Evolutionary conservation across 768 basidiomycete genomes (phyloP).

Genomic region (Tylopilus subfusipes): DNA sequence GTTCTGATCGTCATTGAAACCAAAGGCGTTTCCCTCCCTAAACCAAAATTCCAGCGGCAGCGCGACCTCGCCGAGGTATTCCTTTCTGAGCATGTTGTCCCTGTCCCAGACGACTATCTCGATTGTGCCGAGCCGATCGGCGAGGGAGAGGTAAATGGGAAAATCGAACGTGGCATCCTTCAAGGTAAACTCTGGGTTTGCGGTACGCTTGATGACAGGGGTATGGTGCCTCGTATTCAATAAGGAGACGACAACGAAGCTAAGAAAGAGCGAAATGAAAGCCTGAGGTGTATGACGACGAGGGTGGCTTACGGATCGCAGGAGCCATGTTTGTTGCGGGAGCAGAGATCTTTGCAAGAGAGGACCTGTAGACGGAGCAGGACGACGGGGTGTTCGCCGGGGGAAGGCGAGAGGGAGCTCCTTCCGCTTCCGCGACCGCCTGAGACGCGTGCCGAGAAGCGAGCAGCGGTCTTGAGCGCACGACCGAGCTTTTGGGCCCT

Average conservation of each 20-base stretch:
- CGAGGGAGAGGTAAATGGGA: conserved; percentile 74
- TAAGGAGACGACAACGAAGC: conserved; percentile 67
- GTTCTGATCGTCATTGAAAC: conserved; percentile 63
- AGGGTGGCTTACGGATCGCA: conserved; percentile 70
- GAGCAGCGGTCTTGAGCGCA: conserved; percentile 59
- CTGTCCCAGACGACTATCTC: conserved; percentile 95
- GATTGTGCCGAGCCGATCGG: conserved; percentile 66
- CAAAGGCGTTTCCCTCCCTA: conserved; percentile 36
- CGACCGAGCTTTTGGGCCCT: conserved; percentile 51
- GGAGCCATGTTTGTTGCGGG: conserved; percentile 64
- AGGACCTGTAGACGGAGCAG: conserved; percentile 66
- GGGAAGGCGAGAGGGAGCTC: conserved; percentile 39
- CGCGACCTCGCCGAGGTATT: conserved; percentile 88
- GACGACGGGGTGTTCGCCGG: conserved; percentile 66
- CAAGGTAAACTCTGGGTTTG: conserved; percentile 62
- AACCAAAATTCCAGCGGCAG: conserved; percentile 86
- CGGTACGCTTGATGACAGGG: conserved; percentile 66
- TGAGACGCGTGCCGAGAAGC: conserved; percentile 47
- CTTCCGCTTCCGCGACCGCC: conserved; percentile 38
- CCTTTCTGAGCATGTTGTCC: conserved; percentile 77
- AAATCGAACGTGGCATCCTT: conserved; percentile 88
- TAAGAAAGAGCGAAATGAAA: conserved; percentile 27
- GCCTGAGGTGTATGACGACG: not conserved
- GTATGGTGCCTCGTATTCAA: conserved; percentile 63
- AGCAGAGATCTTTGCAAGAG: conserved; percentile 55